phyloP scores from a whole-genome alignment of 352 stramenopile genomes.

The Thraustochytrium striatum region DNA sequence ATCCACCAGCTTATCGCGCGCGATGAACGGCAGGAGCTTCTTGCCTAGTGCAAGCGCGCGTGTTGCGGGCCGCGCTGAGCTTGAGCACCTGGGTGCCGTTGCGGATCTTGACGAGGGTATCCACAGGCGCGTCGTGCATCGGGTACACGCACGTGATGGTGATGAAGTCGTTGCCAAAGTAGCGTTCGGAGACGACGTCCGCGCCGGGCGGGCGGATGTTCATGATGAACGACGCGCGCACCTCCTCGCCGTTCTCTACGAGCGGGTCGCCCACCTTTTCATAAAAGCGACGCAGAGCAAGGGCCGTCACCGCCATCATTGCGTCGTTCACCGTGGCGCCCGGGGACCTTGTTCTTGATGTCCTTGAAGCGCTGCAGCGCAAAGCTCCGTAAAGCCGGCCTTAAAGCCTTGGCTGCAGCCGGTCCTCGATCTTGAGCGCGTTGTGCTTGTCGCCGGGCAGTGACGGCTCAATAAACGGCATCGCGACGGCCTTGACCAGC shows the following conservation, averaged over 20 bases:
- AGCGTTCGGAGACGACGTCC: not conserved
- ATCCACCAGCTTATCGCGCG: not conserved
- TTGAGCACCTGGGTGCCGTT: not conserved
- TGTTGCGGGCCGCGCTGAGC: not conserved
- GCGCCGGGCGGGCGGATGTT: not conserved
- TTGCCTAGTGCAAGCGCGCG: not conserved
- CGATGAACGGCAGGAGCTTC: not conserved
- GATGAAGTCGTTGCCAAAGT: slow-evolving; percentile 1
- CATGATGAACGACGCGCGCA: not conserved
- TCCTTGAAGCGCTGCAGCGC: not conserved
- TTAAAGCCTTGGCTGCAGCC: not conserved
- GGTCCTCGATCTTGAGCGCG: not conserved
- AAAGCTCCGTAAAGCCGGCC: not conserved
- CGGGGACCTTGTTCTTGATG: slow-evolving; percentile 9
- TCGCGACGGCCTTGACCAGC: not conserved
- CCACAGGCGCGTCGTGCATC: not conserved
- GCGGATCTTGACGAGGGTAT: not conserved
- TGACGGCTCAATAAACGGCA: not conserved
- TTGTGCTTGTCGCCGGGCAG: not conserved
- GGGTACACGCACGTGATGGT: not conserved
- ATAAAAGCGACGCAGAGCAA: not conserved
- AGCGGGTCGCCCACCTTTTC: not conserved
- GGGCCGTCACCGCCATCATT: not conserved
- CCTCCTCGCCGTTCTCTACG: not conserved
- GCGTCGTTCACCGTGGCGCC: slow-evolving; percentile 1